Base-by-base conservation (phyloP, 2,329 filamentous ascomycete genomes). In the Fusarium xyrophilum region DNA sequence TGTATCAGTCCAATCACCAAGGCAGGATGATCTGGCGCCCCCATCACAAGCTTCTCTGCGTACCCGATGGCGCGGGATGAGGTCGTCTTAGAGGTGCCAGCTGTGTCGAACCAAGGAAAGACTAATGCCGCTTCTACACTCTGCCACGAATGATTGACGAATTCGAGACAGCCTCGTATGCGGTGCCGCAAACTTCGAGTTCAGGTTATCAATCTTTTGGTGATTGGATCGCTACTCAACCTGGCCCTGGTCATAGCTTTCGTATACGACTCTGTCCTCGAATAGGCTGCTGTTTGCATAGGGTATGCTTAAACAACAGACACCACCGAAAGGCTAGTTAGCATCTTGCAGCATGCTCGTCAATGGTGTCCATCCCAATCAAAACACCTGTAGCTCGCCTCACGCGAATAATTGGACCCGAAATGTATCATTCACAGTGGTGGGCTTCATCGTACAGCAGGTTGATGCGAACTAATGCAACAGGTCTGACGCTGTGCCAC, bases 401-500 rank as follows among this genome's bases (percentile, higher is more conserved):
- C 63, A 28, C 51, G 32, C 43, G 32, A 44, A 38, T 39, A 59
- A 70, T 60, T 67, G 67, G 63, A 61, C 56, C 46, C 14, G n/a
- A n/a, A n/a, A n/a, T 60, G 60, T 52, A 47, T 44, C 57, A 36
- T 60, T 68, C 56, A 52, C 56, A 54, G 35, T 57, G 50, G 51
- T 46, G 56, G 46, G 55, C 60, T 64, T 58, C 53, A 43, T 57
- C 46, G 21, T 35, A 66, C 38, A 27, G 35, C 36, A 43, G 33
- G 47, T 60, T 35, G 53, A 65, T 56, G 63, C 60, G 69, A 56
- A 60, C 71, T 68, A 74, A 71, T 73, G 62, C 67, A 59, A 57
- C 53, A 55, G 60, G 61, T 62, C 51, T 67, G 43, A 43, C 32
- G 61, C 72, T 69, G 70, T 71, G 70, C 68, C 72, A 65, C 70